phyloP scores from a whole-genome alignment of 2,329 filamentous ascomycete species.

The Trichoderma sp. region DNA sequence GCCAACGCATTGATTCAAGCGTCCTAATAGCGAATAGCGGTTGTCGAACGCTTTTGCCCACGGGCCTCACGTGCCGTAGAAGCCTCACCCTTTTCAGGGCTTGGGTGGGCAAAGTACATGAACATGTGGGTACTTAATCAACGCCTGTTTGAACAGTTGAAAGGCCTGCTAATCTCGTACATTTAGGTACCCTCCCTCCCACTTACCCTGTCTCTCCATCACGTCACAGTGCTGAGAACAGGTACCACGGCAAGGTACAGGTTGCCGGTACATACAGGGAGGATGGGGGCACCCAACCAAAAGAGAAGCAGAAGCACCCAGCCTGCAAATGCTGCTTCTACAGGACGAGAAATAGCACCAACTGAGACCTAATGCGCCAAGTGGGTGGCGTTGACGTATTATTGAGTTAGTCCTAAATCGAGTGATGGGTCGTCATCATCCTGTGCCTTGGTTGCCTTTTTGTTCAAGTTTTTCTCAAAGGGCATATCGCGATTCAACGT shows the following conservation, averaged over 20 bases:
- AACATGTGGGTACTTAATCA: background rate
- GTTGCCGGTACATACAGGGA: background rate
- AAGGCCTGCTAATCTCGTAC: background rate
- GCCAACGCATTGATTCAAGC: conserved; percentile 22
- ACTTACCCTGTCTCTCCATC: background rate
- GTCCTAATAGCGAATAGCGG: background rate
- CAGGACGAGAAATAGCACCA: background rate
- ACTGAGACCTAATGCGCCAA: background rate
- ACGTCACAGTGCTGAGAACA: background rate
- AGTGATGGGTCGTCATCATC: conserved; percentile 2
- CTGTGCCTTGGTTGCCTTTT: background rate
- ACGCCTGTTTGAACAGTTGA: no score
- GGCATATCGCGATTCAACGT: background rate
- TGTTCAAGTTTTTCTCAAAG: background rate
- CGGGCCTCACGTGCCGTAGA: conserved; percentile 17
- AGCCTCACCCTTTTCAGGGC: conserved; percentile 14
- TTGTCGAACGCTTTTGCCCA: background rate
- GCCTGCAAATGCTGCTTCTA: background rate
- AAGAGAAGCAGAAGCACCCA: background rate
- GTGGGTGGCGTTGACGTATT: conserved; percentile 12
- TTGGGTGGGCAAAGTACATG: background rate
- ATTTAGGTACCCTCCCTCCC: background rate
- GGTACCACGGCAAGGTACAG: background rate
- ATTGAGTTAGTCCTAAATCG: background rate
- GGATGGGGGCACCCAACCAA: background rate